Evolutionary conservation across 2,329 filamentous ascomycete species (phyloP), one percentile per base, ranked within the genome.

Genomic region (Verticillium dahliae): DNA sequence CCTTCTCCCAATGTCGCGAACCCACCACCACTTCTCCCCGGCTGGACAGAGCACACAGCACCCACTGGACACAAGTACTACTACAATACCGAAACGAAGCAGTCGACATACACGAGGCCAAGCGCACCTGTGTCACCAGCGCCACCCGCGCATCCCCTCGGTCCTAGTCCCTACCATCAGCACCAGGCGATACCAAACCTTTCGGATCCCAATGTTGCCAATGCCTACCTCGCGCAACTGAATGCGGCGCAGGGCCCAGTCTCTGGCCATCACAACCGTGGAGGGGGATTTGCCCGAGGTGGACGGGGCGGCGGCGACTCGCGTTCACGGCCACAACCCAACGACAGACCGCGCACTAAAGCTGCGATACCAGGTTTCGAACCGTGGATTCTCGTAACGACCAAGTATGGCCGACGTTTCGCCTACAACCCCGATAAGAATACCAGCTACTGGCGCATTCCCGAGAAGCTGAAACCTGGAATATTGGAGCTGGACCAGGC

Each of bases 391-490:
- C 79, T 99, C 3, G 91, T 99, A n/a, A 91, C 90, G 72, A 99
- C 95, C 1, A 97, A 92, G 72, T 87, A 94, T 65, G 91, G 91
- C 27, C 83, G 95, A 62, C 85, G 93, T 59, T 99, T 99, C 71
- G 92, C 93, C 2, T 91, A 96, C 78, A 97, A 99, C 67, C 85
- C 88, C 0, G 83, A 84, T 60, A 97, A 94, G 66, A 90, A 94
- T 41, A 84, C 92, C 67, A 98, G 93, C 74, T 92, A 92, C 74
- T 99, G 96, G 95, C 92, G 92, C 69, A 95, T 97, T 69, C 95
- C 95, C 0, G 86, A 91, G 61, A 89, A 95, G 72, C 81, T 99
- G 39, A 88, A 93, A 82, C 87, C 89, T 63, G 92, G 86, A 14
- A 90, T 95, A 60, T 67, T 88, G 58, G 83, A 86, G 65, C 78